Percentiles rank a stretch among this genome's conserved stretches.
These are phyloP conservation scores for Parmelia sp. DNA, from an alignment of 495 filamentous ascomycete species.

Conservation along the genomic window DNA sequence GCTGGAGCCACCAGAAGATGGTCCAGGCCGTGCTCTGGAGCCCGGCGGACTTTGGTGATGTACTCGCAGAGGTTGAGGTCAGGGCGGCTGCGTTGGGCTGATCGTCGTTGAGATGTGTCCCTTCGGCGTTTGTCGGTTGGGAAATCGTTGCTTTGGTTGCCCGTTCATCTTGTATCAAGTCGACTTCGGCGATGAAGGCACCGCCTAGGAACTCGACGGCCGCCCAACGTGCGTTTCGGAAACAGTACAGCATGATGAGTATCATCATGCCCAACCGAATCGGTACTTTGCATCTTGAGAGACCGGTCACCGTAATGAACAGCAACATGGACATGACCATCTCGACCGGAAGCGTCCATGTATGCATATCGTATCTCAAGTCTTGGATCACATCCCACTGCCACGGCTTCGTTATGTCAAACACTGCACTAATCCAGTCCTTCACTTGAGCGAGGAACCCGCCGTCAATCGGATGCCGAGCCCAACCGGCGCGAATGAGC, in stretches of 20 bases:
- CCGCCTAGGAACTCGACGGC: slow-evolving; percentile 54
- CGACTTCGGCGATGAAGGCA: slow-evolving; percentile 53
- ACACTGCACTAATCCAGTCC: slow-evolving; percentile 44
- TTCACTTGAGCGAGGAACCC: slow-evolving; percentile 42
- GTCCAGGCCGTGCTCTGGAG: neutral
- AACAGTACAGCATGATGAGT: slow-evolving; percentile 47
- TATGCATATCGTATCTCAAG: slow-evolving; percentile 54
- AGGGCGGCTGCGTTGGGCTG: neutral
- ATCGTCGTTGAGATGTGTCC: neutral
- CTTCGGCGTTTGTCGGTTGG: neutral
- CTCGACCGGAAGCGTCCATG: slow-evolving; percentile 72
- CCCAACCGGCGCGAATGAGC: slow-evolving; percentile 46
- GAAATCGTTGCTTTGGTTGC: neutral
- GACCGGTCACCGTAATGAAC: slow-evolving; percentile 53
- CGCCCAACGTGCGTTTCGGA: slow-evolving; percentile 54
- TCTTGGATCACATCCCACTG: slow-evolving; percentile 48
- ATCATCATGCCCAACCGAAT: slow-evolving; percentile 43
- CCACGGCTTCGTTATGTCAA: slow-evolving; percentile 48
- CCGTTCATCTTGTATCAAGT: slow-evolving; percentile 39
- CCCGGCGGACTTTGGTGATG: neutral
- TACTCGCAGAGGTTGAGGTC: neutral
- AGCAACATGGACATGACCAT: slow-evolving; percentile 59
- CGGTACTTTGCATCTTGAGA: slow-evolving; percentile 43
- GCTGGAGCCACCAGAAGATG: slow-evolving; percentile 10
- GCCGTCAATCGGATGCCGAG: slow-evolving; percentile 42